Evolutionary conservation across 176 grass and related monocot genomes (phyloP).

Genomic region (Cenchrus americanus): DNA sequence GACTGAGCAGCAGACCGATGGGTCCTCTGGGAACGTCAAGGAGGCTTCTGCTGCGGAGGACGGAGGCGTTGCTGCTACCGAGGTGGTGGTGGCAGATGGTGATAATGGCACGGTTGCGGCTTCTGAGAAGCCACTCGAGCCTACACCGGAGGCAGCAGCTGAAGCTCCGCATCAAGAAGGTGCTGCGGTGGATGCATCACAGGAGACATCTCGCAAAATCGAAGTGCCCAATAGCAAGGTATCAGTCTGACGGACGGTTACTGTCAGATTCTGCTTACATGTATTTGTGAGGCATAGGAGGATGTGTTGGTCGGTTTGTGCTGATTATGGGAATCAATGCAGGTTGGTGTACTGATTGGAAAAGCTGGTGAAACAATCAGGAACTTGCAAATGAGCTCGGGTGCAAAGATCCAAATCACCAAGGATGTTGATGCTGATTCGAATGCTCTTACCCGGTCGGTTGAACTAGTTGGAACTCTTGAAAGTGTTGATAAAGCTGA

Average conservation of each 20-base stretch:
- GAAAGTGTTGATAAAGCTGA: conserved; percentile 84
- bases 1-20: conserved; percentile 13
- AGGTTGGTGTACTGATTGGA: conserved; percentile 95
- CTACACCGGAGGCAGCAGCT: not conserved
- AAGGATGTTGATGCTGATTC: conserved; percentile 69
- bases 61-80: not conserved
- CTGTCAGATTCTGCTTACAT: not conserved
- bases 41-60: conserved; percentile 6
- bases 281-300: not conserved
- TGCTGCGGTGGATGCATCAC: not conserved
- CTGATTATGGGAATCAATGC: conserved; percentile 6
- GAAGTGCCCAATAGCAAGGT: conserved; percentile 97
- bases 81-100: conserved; percentile 12
- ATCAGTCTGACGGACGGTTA: not conserved
- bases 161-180: conserved; percentile 45
- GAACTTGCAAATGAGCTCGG: conserved; percentile 75
- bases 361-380: conserved; percentile 94
- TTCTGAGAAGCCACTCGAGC: conserved; percentile 14
- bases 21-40: conserved; percentile 13
- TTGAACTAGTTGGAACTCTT: conserved; percentile 76
- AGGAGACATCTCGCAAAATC: conserved; percentile 53
- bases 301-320: not conserved
- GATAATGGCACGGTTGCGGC: conserved; percentile 29
- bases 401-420: conserved; percentile 93
- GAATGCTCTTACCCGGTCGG: conserved; percentile 57